A percentile compares a stretch with the other conserved stretches of the same genome.
phyloP scores from a whole-genome alignment of 2,329 filamentous ascomycete genomes.

The Balansia obtecta region DNA sequence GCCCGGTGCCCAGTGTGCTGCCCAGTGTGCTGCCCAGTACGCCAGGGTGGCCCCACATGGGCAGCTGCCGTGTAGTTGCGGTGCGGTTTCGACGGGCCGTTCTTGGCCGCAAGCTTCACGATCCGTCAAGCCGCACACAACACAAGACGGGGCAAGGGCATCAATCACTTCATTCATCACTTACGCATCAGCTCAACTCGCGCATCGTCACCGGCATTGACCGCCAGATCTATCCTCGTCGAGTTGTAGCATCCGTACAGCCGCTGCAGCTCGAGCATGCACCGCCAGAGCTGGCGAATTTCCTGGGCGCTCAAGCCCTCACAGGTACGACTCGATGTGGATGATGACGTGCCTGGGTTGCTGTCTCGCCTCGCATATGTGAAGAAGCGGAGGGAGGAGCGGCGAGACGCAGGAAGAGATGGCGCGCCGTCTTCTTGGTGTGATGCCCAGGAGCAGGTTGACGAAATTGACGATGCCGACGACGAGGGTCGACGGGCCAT shows the following conservation, averaged over 20 bases:
- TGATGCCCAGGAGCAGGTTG: neutral
- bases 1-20: neutral
- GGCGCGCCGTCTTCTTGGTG: slow-evolving; percentile 1
- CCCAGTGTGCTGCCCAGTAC: neutral
- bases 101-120: neutral
- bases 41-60: neutral
- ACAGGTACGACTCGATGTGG: slow-evolving; percentile 17
- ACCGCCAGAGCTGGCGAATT: slow-evolving; percentile 30
- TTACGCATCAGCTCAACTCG: slow-evolving; percentile 31
- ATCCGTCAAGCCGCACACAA: neutral
- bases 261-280: slow-evolving; percentile 35
- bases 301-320: slow-evolving; percentile 23
- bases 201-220: slow-evolving; percentile 28
- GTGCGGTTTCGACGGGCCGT: neutral
- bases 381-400: slow-evolving; percentile 10
- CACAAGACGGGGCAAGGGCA: neutral
- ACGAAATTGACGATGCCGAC: slow-evolving; percentile 3
- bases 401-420: slow-evolving; percentile 13
- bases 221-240: slow-evolving; percentile 33
- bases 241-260: slow-evolving; percentile 37
- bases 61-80: neutral
- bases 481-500: neutral
- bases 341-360: slow-evolving; percentile 8
- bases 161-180: slow-evolving; percentile 10
- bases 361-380: slow-evolving; percentile 2